Conservation (phyloP, 1,139 yeast genomes). For the Kodamaea sp. region DNA sequence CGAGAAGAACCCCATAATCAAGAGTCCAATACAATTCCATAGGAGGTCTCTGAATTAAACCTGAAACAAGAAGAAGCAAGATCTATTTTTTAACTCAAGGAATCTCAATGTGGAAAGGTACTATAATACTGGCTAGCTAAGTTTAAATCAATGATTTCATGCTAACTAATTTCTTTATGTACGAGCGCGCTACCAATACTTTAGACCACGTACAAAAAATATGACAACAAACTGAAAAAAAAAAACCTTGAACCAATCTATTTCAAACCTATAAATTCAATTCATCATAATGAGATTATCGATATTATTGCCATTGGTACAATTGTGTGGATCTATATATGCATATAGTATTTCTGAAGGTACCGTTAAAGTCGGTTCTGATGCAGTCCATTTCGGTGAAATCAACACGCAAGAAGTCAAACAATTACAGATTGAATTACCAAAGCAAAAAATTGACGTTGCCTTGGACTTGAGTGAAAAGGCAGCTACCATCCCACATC, state of each 20-base stretch:
- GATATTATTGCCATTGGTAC: conserved; percentile 11
- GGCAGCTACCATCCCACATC: conserved; percentile 17
- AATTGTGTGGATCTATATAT: conserved; percentile 12
- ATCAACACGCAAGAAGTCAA: conserved; percentile 35
- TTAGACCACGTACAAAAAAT: not conserved
- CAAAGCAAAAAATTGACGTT: conserved; percentile 32
- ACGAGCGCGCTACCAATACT: not conserved
- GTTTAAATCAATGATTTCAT: not conserved
- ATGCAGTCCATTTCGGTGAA: conserved; percentile 32
- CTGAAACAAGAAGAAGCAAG: too few relatives aligned
- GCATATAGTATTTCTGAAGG: conserved; percentile 32
- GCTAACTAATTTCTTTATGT: too few relatives aligned
- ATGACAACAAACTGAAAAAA: not conserved
- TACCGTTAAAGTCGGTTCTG: conserved; percentile 24
- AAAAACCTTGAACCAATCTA: not conserved
- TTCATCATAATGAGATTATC: conserved; percentile 13
- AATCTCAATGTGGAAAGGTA: too few relatives aligned
- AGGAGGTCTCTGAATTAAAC: too few relatives aligned
- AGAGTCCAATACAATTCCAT: too few relatives aligned
- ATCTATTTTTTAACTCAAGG: too few relatives aligned
- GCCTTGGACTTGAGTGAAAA: conserved; percentile 25
- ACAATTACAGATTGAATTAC: conserved; percentile 27
- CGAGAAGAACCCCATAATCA: too few relatives aligned
- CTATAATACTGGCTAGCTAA: not conserved
- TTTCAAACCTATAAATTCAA: not conserved